Conservation (phyloP, 2,329 filamentous ascomycete genomes). For the Colletotrichum gigasporum region DNA sequence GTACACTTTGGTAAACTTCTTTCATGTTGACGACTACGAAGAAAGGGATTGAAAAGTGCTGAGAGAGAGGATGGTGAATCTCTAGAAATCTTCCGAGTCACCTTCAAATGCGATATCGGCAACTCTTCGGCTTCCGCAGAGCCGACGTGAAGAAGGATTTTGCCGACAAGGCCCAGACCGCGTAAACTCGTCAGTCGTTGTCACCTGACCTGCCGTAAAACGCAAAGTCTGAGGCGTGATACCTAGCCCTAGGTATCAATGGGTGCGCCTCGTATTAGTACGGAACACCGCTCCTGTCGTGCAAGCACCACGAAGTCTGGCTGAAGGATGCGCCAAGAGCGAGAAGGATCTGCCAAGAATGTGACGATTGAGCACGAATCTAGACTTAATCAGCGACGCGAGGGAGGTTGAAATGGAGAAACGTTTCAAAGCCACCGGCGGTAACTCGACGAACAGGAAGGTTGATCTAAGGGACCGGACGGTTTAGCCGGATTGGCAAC, state of each 20-base stretch:
- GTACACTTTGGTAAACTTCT: not conserved
- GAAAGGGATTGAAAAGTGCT: not conserved
- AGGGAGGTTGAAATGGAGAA: not conserved
- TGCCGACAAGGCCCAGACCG: not conserved
- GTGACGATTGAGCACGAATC: not conserved
- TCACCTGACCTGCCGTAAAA: conserved; percentile 8
- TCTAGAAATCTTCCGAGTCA: not conserved
- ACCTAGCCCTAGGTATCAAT: not conserved
- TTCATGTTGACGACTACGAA: not conserved
- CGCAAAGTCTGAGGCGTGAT: not conserved
- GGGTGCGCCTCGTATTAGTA: not conserved
- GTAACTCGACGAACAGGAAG: not conserved
- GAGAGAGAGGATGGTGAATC: too few species aligned
- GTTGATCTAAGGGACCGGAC: not conserved
- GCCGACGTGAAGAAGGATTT: not conserved
- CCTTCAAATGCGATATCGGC: not conserved
- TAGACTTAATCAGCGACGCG: not conserved
- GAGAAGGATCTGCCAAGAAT: conserved; percentile 25
- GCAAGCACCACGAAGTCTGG: not conserved
- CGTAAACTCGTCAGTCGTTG: not conserved
- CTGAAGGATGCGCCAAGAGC: conserved; percentile 19
- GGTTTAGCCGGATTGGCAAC: not conserved
- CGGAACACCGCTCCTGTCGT: not conserved
- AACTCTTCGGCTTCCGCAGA: not conserved
- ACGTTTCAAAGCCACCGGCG: not conserved